Conservation (phyloP, 345 rosid species). For the Hypericum androsaemum region DNA sequence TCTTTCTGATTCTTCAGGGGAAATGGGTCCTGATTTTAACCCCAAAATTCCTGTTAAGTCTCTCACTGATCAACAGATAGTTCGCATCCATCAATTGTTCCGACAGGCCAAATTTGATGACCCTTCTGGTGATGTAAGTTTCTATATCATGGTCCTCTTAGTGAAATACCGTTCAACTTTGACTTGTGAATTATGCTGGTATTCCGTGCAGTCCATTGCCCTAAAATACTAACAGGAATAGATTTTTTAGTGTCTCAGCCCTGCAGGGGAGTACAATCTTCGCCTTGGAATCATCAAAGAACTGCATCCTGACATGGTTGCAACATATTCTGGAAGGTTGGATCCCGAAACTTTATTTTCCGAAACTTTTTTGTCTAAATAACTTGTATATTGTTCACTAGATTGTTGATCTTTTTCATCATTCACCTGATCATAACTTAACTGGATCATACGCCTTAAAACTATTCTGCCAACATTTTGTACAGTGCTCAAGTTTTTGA, state of each 20-base stretch:
- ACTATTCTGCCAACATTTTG: conserved; percentile 16
- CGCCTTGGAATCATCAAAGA: conserved; percentile 97
- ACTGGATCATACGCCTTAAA: background rate
- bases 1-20: conserved; percentile 40
- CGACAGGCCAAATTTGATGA: conserved; percentile 97
- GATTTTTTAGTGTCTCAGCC: conserved; percentile 90
- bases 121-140: conserved; percentile 88
- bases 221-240: conserved; percentile 4
- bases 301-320: conserved; percentile 96
- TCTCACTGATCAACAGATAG: conserved; percentile 79
- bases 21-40: conserved; percentile 90
- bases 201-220: background rate
- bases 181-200: background rate
- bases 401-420: background rate
- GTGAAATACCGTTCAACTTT: background rate
- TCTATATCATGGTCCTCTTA: conserved; percentile 10
- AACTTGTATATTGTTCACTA: background rate
- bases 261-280: conserved; percentile 97
- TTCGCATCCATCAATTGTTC: conserved; percentile 92
- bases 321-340: conserved; percentile 98
- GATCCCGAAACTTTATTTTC: conserved; percentile 13
- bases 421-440: conserved; percentile 6
- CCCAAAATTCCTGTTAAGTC: conserved; percentile 76
- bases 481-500: conserved; percentile 96
- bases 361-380: background rate